Evolutionary conservation across 2,329 filamentous ascomycete species (phyloP).

Genomic region (Colletotrichum eleusines): DNA sequence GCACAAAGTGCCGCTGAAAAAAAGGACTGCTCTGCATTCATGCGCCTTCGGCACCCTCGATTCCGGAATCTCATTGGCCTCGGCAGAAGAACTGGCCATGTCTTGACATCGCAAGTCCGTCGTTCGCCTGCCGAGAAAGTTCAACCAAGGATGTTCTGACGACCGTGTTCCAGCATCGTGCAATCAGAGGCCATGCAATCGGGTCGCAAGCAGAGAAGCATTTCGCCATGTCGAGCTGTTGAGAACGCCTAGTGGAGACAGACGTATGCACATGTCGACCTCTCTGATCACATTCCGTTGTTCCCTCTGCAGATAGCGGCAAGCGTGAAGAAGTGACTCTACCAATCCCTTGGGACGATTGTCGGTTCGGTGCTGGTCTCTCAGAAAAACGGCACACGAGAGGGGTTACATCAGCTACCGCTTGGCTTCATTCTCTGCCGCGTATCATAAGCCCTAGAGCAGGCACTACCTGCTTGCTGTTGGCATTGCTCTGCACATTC

Average conservation of each 20-base stretch:
- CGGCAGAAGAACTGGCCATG: background rate
- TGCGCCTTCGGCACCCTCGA: conserved; percentile 1
- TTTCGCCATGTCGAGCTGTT: conserved; percentile 14
- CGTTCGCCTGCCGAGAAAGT: background rate
- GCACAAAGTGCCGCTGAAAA: background rate
- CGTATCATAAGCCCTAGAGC: conserved; percentile 2
- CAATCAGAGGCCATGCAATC: background rate
- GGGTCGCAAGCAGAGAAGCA: conserved; percentile 7
- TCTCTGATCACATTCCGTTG: conserved; percentile 39
- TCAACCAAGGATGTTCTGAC: background rate
- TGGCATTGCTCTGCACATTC: conserved; percentile 1
- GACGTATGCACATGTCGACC: conserved; percentile 31
- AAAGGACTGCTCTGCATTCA: background rate
- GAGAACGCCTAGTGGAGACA: conserved; percentile 33
- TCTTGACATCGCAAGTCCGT: background rate
- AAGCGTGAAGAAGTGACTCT: conserved; percentile 21
- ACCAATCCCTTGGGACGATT: conserved; percentile 33
- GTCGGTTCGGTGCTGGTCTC: conserved; percentile 11
- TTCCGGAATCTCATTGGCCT: background rate
- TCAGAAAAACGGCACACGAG: conserved; percentile 14
- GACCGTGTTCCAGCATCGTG: background rate
- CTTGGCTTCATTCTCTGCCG: background rate
- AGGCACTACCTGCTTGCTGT: background rate
- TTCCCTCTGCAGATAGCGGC: conserved; percentile 40
- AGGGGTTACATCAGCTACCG: conserved; percentile 29